Base-by-base conservation (phyloP, 108 stramenopile genomes). In the Nannochloropsis salina region DNA sequence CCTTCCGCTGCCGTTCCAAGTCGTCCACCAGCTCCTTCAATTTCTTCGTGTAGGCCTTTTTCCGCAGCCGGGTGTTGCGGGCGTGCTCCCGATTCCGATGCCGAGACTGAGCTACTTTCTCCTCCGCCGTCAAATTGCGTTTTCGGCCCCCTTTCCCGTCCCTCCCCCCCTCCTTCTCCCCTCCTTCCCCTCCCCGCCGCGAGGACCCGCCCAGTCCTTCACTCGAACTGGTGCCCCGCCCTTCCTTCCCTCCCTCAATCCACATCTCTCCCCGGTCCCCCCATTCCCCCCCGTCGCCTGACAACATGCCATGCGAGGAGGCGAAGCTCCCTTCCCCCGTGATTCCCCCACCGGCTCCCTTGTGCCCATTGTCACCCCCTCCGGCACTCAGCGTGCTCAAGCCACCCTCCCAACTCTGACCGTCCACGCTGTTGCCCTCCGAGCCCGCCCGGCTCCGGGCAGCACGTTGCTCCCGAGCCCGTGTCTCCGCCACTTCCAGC, bases 31-130 rank as follows among this genome's bases (percentile, higher is more conserved):
- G 94, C 45, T 90, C 90, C 90, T 99, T 96, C 80, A 99, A 92
- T 80, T 95, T 94, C 81, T 96, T 95, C 42, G 97, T 88, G 84
- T 97, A 97, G 10, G 95, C 96, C 90, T 98, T 98, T 88, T 98
- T 98, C 9, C 96, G 93, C 15, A 97, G 91, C 42, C 98, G 94
- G 5, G 98, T 97, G 87, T 96, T 97, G 43, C 96, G 93, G 51
- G 98, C 98, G 88, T 98, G 96, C 88, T 97, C 98, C 18, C 98
- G 94, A 86, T 98, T 98, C 80, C 97, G 61, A 74, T n/a, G n/a
- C 8, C 61, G 15, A 15, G 61, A 74, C 61, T 74, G 61, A 74
- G 61, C 61, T n/a, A n/a, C 61, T n/a, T 74, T 74, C 61, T 74
- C 61, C 8, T 74, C 61, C 4, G 61, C 61, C n/a, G 61, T n/a